These are phyloP conservation scores for Neoarthrinium moseri DNA, from an alignment of 2,329 filamentous ascomycete species.

Conservation along the genomic window DNA sequence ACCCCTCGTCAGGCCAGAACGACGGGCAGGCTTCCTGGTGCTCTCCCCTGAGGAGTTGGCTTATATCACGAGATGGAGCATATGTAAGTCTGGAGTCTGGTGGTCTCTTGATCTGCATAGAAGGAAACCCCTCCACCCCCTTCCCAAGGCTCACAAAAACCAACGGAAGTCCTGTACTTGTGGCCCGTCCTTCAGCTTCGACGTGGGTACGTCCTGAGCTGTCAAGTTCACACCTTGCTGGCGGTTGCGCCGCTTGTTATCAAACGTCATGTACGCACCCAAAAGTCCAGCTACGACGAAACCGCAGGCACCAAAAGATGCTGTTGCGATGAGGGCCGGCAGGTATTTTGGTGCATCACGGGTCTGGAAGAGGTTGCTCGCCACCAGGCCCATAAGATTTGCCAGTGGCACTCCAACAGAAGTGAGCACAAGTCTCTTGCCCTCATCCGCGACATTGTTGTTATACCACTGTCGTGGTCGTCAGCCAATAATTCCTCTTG, in stretches of 20 bases:
- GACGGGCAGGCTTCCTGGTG: no score
- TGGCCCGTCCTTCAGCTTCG: constrained; percentile 54
- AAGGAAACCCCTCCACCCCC: no score
- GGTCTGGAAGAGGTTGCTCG: constrained; percentile 64
- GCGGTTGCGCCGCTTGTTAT: constrained; percentile 61
- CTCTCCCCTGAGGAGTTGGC: no score
- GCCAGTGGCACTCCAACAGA: constrained; percentile 72
- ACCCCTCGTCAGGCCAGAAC: no score
- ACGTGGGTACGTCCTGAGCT: constrained; percentile 57
- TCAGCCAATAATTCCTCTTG: background rate
- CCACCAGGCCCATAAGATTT: constrained; percentile 73
- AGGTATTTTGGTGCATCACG: constrained; percentile 65
- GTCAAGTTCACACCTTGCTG: constrained; percentile 53
- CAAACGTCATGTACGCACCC: constrained; percentile 62
- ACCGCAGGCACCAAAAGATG: constrained; percentile 61
- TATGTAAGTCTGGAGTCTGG: no score
- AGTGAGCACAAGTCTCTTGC: constrained; percentile 67
- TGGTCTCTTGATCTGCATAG: no score
- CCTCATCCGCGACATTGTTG: constrained; percentile 79
- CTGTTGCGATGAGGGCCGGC: constrained; percentile 64
- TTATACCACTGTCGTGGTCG: constrained; percentile 60
- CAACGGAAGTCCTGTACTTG: constrained; percentile 54
- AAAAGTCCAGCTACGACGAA: constrained; percentile 53
- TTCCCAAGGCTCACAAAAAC: constrained; percentile 50
- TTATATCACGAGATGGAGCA: no score